Conservation (phyloP, 2,329 filamentous ascomycete genomes). For the Penicillium sp. region DNA sequence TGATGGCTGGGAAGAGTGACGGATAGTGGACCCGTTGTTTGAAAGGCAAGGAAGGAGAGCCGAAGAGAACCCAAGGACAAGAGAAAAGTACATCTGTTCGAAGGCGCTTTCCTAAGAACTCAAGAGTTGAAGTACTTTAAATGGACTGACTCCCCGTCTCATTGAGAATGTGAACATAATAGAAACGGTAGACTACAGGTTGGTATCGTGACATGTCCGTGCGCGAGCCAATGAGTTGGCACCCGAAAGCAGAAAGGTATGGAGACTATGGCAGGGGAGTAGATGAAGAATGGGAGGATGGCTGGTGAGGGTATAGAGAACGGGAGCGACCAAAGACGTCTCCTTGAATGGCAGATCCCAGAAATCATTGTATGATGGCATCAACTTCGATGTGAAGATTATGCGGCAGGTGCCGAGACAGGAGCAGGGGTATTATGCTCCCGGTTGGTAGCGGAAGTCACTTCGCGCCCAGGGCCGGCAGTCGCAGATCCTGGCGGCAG, state of each 20-base stretch:
- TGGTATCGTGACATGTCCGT: constrained; percentile 23
- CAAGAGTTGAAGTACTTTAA: neutral
- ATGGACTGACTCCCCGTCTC: neutral
- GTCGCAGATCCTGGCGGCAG: constrained; percentile 41
- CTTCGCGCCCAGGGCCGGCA: constrained; percentile 35
- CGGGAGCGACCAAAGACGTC: neutral
- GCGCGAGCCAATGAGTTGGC: constrained; percentile 11
- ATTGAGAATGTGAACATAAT: constrained; percentile 2
- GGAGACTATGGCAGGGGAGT: neutral
- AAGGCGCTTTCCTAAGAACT: too few relatives aligned
- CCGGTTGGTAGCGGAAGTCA: constrained; percentile 11
- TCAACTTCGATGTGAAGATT: constrained; percentile 7
- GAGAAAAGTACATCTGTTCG: too few relatives aligned
- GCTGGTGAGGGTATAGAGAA: constrained; percentile 26
- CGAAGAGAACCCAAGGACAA: too few relatives aligned
- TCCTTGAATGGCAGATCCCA: neutral
- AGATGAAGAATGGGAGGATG: constrained; percentile 2
- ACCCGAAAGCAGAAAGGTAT: constrained; percentile 4
- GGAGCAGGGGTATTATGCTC: constrained; percentile 10
- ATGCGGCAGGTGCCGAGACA: constrained; percentile 31
- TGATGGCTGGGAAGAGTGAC: too few relatives aligned
- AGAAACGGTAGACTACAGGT: constrained; percentile 24
- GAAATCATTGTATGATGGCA: neutral
- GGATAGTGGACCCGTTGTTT: too few relatives aligned
- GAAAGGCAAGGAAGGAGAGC: too few relatives aligned